phyloP scores from a whole-genome alignment of 202 grass and related monocot genomes.

The Setaria italica region DNA sequence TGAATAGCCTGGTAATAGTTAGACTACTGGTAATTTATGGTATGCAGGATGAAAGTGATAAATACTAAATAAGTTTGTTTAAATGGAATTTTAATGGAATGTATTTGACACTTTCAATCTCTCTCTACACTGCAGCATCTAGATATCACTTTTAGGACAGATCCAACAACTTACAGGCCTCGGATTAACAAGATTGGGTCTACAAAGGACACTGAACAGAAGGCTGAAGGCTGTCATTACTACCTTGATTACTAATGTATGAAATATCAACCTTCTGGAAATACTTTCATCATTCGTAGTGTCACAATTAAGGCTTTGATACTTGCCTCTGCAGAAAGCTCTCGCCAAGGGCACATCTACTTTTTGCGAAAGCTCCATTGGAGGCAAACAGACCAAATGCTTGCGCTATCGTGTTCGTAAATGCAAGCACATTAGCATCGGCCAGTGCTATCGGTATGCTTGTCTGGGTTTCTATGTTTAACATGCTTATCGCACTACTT shows the following conservation, averaged over 20 bases:
- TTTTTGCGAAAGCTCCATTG: constrained; percentile 10
- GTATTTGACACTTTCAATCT: not conserved
- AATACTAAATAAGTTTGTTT: not conserved
- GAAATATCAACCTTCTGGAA: not conserved
- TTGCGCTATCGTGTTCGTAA: not conserved
- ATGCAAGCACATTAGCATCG: not conserved
- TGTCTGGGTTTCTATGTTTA: not conserved
- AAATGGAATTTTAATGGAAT: not conserved
- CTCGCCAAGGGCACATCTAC: constrained; percentile 22
- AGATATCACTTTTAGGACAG: constrained; percentile 71
- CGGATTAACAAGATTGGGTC: constrained; percentile 78
- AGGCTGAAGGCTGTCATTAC: constrained; percentile 69
- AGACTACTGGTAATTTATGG: not conserved
- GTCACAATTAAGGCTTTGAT: not conserved
- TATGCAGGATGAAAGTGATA: constrained; percentile 8
- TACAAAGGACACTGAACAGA: constrained; percentile 72
- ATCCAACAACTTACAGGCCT: constrained; percentile 83
- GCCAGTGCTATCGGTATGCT: constrained; percentile 21
- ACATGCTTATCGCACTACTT: not conserved
- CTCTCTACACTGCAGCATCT: constrained; percentile 45
- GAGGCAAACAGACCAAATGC: not conserved
- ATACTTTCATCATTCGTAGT: not conserved
- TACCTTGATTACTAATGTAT: constrained; percentile 70
- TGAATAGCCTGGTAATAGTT: not conserved
- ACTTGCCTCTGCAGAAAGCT: constrained; percentile 23